Percentiles rank a stretch among this genome's conserved stretches.
phyloP scores from a whole-genome alignment of 306 rosid species.

The Quercus glauca region DNA sequence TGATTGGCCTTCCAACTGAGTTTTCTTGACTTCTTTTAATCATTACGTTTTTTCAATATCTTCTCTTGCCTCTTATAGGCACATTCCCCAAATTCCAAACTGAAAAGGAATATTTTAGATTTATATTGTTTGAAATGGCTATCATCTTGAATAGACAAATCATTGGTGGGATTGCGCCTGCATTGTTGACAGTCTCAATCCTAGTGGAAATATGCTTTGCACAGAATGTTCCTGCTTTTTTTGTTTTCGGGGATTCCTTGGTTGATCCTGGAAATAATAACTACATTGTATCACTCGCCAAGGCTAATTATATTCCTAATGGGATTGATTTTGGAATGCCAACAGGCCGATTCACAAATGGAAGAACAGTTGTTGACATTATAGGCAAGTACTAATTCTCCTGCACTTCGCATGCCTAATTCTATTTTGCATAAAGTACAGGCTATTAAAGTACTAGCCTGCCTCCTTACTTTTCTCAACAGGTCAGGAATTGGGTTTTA shows the following conservation, averaged over 20 bases:
- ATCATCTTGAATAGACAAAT: slow-evolving; percentile 16
- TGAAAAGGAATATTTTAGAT: not conserved
- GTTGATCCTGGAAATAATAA: slow-evolving; percentile 75
- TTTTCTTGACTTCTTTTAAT: not conserved
- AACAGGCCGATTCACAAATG: slow-evolving; percentile 73
- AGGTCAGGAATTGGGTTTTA: slow-evolving; percentile 55
- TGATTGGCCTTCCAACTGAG: not conserved
- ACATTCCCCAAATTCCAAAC: not conserved
- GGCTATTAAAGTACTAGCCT: too few relatives aligned
- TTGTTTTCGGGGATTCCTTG: slow-evolving; percentile 76
- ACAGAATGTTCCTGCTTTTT: slow-evolving; percentile 39
- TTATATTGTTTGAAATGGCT: slow-evolving; percentile 26
- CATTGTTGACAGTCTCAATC: slow-evolving; percentile 8
- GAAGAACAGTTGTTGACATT: slow-evolving; percentile 63
- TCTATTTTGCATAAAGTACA: not conserved
- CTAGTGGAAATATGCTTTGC: slow-evolving; percentile 33
- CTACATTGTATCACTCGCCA: slow-evolving; percentile 48
- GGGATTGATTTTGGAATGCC: slow-evolving; percentile 75
- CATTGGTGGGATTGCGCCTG: slow-evolving; percentile 14
- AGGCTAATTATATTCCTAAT: slow-evolving; percentile 52
- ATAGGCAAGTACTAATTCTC: slow-evolving; percentile 38
- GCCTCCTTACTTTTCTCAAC: too few relatives aligned
- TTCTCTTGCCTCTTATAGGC: not conserved
- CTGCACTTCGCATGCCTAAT: not conserved
- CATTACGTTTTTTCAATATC: not conserved